phyloP scores from a whole-genome alignment of 1,284 basidiomycete species.

The Rhodotorula sp. region DNA sequence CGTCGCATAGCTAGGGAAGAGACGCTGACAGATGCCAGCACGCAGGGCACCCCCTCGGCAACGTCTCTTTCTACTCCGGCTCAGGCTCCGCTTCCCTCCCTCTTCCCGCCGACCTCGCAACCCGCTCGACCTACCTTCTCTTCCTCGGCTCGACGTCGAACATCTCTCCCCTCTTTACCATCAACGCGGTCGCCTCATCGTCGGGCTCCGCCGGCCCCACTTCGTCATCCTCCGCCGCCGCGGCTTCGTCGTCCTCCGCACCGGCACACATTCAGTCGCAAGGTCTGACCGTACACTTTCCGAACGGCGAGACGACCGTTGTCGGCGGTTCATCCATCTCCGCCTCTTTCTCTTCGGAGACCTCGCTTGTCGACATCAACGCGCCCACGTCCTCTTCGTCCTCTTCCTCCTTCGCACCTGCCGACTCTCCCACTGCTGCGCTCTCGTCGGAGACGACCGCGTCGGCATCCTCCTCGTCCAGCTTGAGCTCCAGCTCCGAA shows the following conservation, averaged over 20 bases:
- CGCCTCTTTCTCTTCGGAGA: not conserved
- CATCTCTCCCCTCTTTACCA: constrained; percentile 29
- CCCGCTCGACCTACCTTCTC: constrained; percentile 32
- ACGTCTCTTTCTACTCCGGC: constrained; percentile 20
- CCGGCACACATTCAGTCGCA: not conserved
- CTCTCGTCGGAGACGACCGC: too few species aligned
- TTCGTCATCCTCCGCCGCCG: not conserved
- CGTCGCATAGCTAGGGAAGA: too few species aligned
- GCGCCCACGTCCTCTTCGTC: not conserved
- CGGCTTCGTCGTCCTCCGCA: not conserved
- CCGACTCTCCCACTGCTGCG: not conserved
- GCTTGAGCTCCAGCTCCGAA: not conserved
- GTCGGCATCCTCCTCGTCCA: not conserved
- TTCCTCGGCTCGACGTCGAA: constrained; percentile 28
- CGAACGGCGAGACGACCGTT: constrained; percentile 8
- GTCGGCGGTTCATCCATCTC: not conserved
- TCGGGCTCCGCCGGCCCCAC: not conserved
- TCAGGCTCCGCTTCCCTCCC: constrained; percentile 5
- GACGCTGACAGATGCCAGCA: not conserved
- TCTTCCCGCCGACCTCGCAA: constrained; percentile 25
- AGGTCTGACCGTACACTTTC: constrained; percentile 6
- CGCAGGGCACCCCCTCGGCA: constrained; percentile 25
- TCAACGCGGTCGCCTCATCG: constrained; percentile 1
- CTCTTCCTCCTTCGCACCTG: not conserved
- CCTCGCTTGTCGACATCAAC: not conserved